Evolutionary conservation across 345 rosid species (phyloP), one percentile per base, ranked within the genome.

Genomic region (Gossypium rotundifolium): DNA sequence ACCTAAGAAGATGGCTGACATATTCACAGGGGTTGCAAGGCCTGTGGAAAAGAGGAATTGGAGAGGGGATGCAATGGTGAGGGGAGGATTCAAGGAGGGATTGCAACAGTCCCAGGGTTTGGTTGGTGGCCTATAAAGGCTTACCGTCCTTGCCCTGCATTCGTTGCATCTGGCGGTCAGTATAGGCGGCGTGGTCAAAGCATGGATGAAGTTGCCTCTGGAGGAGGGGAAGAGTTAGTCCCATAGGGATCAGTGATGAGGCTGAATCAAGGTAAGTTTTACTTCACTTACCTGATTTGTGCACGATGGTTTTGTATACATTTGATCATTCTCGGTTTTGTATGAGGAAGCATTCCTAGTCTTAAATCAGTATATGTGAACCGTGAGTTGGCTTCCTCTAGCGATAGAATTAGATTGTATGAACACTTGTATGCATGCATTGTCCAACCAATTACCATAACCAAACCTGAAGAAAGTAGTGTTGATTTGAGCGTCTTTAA

Each of bases 101-200:
- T 95, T 17, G 97, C 97, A 18, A 90, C 92, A 1, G 89, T 93
- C 54, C 96, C 97, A 1, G 99, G 99, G 29, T 95, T 95, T 52
- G 97, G 99, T 23, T 95, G 99, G 99, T 93, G 97, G 96, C 99
- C 98, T 2, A 91, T 91, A 76, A 95, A 93, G 90, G 99, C 97
- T 75, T 93, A 93, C 77, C 78, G 98, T 61, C 98, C 98, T 38
- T 95, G 98, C 72, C 99, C 97, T 20, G 96, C 88, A 10, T 93
- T 91, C 59, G 77, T 95, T 17, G 94, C 93, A 45, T 87, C 97
- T 48, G 98, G 97, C 12, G 97, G 98, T 54, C 76, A 96, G 81
- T 93, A 93, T 73, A 82, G 84, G 42, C 86, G 93, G 64, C 83
- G 74, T 2, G 97, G 98, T 1, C 99, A 95, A 80, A 92, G 91